Evolutionary conservation across 345 rosid genomes (phyloP), one percentile per base, ranked within the genome.

Genomic region (Citrus cavaleriei): DNA sequence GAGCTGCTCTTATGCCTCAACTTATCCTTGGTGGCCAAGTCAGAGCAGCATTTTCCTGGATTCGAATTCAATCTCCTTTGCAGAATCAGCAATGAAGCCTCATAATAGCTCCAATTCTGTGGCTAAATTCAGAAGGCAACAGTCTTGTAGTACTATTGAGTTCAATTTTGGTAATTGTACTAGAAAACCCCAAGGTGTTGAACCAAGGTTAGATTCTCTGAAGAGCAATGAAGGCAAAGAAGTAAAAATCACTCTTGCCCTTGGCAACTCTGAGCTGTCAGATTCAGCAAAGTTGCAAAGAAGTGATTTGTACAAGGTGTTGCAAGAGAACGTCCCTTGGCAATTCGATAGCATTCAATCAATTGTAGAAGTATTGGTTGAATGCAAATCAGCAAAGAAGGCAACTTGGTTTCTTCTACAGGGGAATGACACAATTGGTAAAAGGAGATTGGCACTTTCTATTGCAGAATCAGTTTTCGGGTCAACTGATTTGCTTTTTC

Each of bases 271-370:
- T 68, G 73, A 82, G 82, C 82, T 79, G 68, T 83, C 88, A 46
- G 90, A 82, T 79, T 70, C 75, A 55, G 86, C 78, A 73, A 86
- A 85, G 66, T 72, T 70, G 60, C 84, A 79, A 30, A 84, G 72
- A 59, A 79, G 55, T 19, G 70, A 81, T 42, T 66, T 93, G 63
- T 72, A 73, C 22, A 80, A 85, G 79, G 55, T 83, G 78, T 85
- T 95, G 78, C 87, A 83, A 60, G 90, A 90, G 79, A 92, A 86
- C 72, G 87, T 93, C 40, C 91, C 97, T 30, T 93, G 97, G 97
- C 97, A 95, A 79, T 85, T 61, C 35, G 91, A 91, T 67, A 76
- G 65, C 59, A 76, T 95, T 79, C 86, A 86, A 70, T 83, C 91
- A 35, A 83, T 95, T 42, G 85, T 81, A 8, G 89, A 87, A 69